Evolutionary conservation across 2,329 filamentous ascomycete species (phyloP), one percentile per base, ranked within the genome.

Genomic region (Aureobasidium sp.): DNA sequence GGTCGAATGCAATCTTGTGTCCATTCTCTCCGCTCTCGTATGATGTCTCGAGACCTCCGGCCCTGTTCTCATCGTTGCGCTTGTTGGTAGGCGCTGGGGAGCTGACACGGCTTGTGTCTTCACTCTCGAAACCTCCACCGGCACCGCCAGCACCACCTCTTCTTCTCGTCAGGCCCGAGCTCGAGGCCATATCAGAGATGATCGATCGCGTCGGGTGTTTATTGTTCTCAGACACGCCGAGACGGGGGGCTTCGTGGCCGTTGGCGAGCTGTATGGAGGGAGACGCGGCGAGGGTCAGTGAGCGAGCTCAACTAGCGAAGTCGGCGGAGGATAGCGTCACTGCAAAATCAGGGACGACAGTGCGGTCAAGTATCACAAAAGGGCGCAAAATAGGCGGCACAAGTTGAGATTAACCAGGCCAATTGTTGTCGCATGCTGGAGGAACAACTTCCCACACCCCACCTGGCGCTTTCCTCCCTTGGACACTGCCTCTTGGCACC

Each of bases 1-100:
- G 93, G 71, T 98, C 93, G 70, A 89, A 98, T 55, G 90, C 93
- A 71, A 98, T 97, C 79, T 94, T 95, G 79, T 97, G 93, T 61
- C 93, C 93, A 74, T 96, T 96, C 73, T 95, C 91, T 70, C 86
- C 73, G 64, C 70, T 90, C 74, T 90, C 86, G 76, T 95, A 97
- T 65, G 86, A 91, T 57, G 93, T 96, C 73, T 84, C 82, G 53
- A 80, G 80, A 17, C 72, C 70, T 59, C 77, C 73, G 44, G 32
- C 44, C 41, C 56, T 58, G 52, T 53, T 55, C 21, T 58, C 56
- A 3, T 55, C 54, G 38, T 41, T 42, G 30, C 51, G 51, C 51
- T 75, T 81, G 74, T 75, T 81, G 77, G 73, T 71, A 57, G 83
- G 80, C 55, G 76, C 75, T 34, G 84, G 83, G 45, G 83, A 85